Conservation (phyloP, 768 basidiomycete genomes). For the Boletus patriciae region DNA sequence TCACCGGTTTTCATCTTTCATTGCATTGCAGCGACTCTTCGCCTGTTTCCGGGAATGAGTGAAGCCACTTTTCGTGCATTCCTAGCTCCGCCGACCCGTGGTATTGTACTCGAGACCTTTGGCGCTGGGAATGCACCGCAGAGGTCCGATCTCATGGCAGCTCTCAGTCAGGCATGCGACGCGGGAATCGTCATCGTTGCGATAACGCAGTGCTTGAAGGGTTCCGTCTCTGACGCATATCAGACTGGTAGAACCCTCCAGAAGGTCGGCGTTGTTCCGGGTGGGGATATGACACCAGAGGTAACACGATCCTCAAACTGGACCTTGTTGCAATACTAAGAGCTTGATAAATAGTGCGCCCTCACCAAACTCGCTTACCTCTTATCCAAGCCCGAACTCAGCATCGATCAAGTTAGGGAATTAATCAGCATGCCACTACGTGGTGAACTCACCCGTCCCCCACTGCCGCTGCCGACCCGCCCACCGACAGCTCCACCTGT, state of each 20-base stretch:
- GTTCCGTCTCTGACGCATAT: conserved; percentile 82
- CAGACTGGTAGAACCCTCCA: conserved; percentile 72
- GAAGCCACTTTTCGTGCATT: conserved; percentile 73
- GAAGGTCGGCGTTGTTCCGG: conserved; percentile 76
- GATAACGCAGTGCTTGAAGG: conserved; percentile 87
- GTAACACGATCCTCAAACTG: conserved; percentile 36
- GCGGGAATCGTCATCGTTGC: conserved; percentile 87
- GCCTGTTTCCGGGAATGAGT: conserved; percentile 87
- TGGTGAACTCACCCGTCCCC: conserved; percentile 75
- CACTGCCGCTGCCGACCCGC: conserved; percentile 44
- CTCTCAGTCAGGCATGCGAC: conserved; percentile 77
- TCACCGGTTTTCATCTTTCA: conserved; percentile 15
- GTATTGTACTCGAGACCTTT: conserved; percentile 88
- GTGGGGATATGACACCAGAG: conserved; percentile 96
- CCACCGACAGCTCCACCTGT: conserved; percentile 42
- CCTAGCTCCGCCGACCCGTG: conserved; percentile 68
- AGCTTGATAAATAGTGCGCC: conserved; percentile 61
- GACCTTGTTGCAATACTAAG: neutral
- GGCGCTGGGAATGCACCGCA: conserved; percentile 94
- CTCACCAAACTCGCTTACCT: conserved; percentile 89
- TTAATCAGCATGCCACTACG: conserved; percentile 79
- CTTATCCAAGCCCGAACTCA: conserved; percentile 80
- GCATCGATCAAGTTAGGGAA: conserved; percentile 63
- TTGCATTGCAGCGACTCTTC: conserved; percentile 61
- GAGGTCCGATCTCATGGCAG: conserved; percentile 69